phyloP scores from a whole-genome alignment of 768 basidiomycete genomes.

The Kwoniella newhampshirensis region DNA sequence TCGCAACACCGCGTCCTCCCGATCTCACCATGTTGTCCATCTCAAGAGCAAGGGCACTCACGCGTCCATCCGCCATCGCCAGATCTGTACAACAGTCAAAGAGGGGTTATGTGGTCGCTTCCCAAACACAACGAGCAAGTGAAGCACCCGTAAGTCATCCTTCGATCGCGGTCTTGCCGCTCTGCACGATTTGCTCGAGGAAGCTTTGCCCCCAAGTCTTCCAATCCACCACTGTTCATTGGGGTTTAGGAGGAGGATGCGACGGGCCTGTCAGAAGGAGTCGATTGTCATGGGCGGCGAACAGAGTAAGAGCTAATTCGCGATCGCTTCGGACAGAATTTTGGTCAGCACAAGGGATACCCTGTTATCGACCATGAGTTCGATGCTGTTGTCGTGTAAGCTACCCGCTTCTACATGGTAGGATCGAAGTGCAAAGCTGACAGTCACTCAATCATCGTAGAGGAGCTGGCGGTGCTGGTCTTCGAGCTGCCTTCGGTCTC shows the following conservation, averaged over 20 bases:
- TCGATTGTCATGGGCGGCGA: too few relatives aligned
- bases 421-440: too few relatives aligned
- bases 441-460: too few relatives aligned
- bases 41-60: slow-evolving; percentile 9
- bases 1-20: background rate
- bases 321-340: slow-evolving; percentile 42
- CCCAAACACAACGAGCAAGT: slow-evolving; percentile 43
- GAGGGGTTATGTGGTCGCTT: slow-evolving; percentile 39
- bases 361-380: slow-evolving; percentile 98
- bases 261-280: too few relatives aligned
- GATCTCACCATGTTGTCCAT: slow-evolving; percentile 22
- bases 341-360: slow-evolving; percentile 59
- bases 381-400: slow-evolving; percentile 97
- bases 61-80: slow-evolving; percentile 8
- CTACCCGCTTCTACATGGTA: slow-evolving; percentile 33
- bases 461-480: slow-evolving; percentile 96
- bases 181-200: too few relatives aligned
- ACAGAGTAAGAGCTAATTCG: too few relatives aligned
- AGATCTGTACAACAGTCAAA: slow-evolving; percentile 6
- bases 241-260: too few relatives aligned
- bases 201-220: too few relatives aligned
- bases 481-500: slow-evolving; percentile 96
- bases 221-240: too few relatives aligned
- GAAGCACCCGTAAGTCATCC: slow-evolving; percentile 47
- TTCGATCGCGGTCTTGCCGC: background rate